Evolutionary conservation across 345 rosid species (phyloP).

Genomic region (Citrus sinensis): DNA sequence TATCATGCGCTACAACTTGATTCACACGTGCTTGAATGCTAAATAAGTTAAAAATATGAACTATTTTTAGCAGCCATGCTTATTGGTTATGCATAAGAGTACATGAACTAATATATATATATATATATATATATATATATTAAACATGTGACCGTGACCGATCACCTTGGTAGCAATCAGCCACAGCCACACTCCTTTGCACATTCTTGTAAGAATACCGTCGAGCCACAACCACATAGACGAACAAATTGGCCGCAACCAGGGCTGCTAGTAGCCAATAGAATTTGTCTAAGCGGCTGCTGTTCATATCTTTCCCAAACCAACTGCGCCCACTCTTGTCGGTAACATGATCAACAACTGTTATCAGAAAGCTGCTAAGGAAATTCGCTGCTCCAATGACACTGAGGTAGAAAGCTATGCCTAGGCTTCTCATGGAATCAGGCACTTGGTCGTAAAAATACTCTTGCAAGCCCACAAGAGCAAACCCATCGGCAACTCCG

Average conservation of each 20-base stretch:
- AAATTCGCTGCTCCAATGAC: conserved; percentile 79
- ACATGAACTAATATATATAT: background rate
- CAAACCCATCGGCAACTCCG: conserved; percentile 73
- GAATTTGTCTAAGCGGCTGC: conserved; percentile 71
- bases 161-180: conserved; percentile 49
- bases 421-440: conserved; percentile 90
- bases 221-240: conserved; percentile 53
- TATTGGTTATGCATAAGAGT: background rate
- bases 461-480: conserved; percentile 88
- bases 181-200: conserved; percentile 57
- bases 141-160: conserved; percentile 24
- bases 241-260: conserved; percentile 40
- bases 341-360: conserved; percentile 46
- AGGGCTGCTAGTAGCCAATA: conserved; percentile 70
- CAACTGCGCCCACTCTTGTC: conserved; percentile 46
- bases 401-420: conserved; percentile 85
- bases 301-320: conserved; percentile 81
- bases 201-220: conserved; percentile 76
- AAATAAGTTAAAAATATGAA: background rate
- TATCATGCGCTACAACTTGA: background rate
- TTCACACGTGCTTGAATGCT: background rate
- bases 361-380: conserved; percentile 67
- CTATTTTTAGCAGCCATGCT: background rate
- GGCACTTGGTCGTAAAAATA: conserved; percentile 97
- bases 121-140: background rate